A percentile compares a stretch with the other conserved stretches of the same genome.
phyloP scores from a whole-genome alignment of 441 rosid genomes.

The Bocquillonia castaneifolia region DNA sequence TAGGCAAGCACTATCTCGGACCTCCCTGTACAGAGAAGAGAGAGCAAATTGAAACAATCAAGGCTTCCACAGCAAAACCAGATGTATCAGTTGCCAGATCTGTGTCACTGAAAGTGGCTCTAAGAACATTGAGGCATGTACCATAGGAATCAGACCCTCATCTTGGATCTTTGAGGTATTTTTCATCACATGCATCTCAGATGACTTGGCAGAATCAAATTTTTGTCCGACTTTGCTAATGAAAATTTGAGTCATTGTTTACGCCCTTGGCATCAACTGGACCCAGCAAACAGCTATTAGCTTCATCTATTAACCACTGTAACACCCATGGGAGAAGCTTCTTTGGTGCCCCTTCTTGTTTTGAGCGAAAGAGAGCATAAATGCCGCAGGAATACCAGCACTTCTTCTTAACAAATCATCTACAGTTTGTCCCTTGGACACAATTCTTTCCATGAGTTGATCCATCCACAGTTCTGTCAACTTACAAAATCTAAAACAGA shows the following conservation, averaged over 20 bases:
- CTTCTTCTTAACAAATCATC: slow-evolving; percentile 94
- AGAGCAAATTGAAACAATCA: slow-evolving; percentile 70
- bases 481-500: slow-evolving; percentile 64
- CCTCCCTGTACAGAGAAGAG: slow-evolving; percentile 97
- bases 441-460: slow-evolving; percentile 88
- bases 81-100: slow-evolving; percentile 93
- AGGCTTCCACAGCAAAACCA: slow-evolving; percentile 90
- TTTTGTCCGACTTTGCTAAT: slow-evolving; percentile 28
- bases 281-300: slow-evolving; percentile 51
- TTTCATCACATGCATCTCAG: slow-evolving; percentile 39
- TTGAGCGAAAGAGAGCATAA: slow-evolving; percentile 88
- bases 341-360: slow-evolving; percentile 93
- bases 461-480: slow-evolving; percentile 94
- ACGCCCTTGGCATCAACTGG: slow-evolving; percentile 27
- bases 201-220: slow-evolving; percentile 22
- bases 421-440: slow-evolving; percentile 82
- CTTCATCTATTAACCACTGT: slow-evolving; percentile 78
- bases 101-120: slow-evolving; percentile 88
- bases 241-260: slow-evolving; percentile 25
- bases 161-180: slow-evolving; percentile 74
- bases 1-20: slow-evolving; percentile 87
- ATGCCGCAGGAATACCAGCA: slow-evolving; percentile 99
- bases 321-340: slow-evolving; percentile 86
- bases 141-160: slow-evolving; percentile 92
- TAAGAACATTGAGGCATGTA: slow-evolving; percentile 93